Percentiles rank a stretch among this genome's conserved stretches.
These are phyloP conservation scores for Rhypophila decipiens DNA, from an alignment of 495 filamentous ascomycete species.

Conservation along the genomic window DNA sequence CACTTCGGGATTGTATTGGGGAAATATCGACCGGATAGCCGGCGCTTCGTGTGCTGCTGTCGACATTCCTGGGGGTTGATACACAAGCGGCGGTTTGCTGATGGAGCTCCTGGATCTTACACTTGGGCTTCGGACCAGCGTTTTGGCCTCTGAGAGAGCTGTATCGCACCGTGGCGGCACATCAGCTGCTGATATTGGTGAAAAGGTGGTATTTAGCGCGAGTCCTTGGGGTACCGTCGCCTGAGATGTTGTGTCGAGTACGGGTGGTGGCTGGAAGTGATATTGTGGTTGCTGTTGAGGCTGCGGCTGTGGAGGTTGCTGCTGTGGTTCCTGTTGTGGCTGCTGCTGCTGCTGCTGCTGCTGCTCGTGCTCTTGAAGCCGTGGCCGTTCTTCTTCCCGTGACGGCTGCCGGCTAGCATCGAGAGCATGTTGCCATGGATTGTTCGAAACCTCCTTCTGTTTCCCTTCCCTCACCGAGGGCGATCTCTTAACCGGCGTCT, in stretches of 20 bases:
- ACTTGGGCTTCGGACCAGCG: conserved; percentile 42
- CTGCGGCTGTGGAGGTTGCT: conserved; percentile 8
- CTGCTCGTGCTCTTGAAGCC: conserved; percentile 7
- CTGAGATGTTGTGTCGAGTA: conserved; percentile 12
- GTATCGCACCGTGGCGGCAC: conserved; percentile 38
- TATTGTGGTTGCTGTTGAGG: conserved; percentile 6
- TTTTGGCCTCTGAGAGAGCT: conserved; percentile 44
- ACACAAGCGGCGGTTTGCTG: conserved; percentile 36
- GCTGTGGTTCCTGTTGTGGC: conserved; percentile 3
- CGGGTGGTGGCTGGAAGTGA: conserved; percentile 5
- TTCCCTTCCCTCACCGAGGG: conserved; percentile 30
- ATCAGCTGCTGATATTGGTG: conserved; percentile 24
- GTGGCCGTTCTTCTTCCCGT: conserved; percentile 5
- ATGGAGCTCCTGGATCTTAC: conserved; percentile 42
- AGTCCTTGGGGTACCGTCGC: no score
- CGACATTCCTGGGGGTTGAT: conserved; percentile 19
- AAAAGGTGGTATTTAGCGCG: conserved; percentile 20
- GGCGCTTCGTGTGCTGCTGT: conserved; percentile 24
- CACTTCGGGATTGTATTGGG: conserved; percentile 67
- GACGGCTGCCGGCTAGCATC: conserved; percentile 13
- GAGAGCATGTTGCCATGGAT: conserved; percentile 28
- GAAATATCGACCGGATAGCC: conserved; percentile 61
- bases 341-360: conserved; percentile 8
- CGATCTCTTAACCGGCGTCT: conserved; percentile 27
- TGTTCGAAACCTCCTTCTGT: conserved; percentile 22